These are phyloP conservation scores for Leccinum subrobustum DNA, from an alignment of 1,284 basidiomycete genomes.

Conservation along the genomic window DNA sequence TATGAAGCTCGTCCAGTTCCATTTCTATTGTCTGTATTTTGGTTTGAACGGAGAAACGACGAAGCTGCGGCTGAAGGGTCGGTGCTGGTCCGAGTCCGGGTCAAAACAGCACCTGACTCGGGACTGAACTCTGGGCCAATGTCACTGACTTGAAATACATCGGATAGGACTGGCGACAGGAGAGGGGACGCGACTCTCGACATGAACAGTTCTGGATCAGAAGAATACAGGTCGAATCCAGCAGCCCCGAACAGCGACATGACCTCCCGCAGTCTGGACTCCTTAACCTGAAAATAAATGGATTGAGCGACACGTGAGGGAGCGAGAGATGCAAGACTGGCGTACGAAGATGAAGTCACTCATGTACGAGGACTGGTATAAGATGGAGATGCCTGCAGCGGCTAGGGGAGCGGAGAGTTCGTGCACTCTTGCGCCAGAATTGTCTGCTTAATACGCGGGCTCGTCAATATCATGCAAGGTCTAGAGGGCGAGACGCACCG, in stretches of 20 bases:
- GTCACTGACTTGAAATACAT: constrained; percentile 41
- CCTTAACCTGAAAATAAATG: constrained; percentile 52
- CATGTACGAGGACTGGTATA: constrained; percentile 85
- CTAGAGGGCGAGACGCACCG: constrained; percentile 40
- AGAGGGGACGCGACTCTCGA: constrained; percentile 38
- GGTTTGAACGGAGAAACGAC: constrained; percentile 23
- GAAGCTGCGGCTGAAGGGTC: constrained; percentile 34
- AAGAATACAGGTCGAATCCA: constrained; percentile 70
- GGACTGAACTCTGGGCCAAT: constrained; percentile 36
- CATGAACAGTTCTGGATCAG: constrained; percentile 45
- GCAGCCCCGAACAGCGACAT: constrained; percentile 57
- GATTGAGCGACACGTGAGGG: constrained; percentile 4
- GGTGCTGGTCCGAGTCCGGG: constrained; percentile 41
- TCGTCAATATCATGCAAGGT: constrained; percentile 5
- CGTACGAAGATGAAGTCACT: constrained; percentile 82
- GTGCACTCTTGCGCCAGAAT: constrained; percentile 70
- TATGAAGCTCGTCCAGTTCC: constrained; percentile 6
- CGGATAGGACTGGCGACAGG: constrained; percentile 34
- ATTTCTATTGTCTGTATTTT: constrained; percentile 8
- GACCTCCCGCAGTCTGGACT: constrained; percentile 59
- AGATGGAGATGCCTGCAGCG: constrained; percentile 76
- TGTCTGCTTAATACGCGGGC: constrained; percentile 42
- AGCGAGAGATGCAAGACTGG: constrained; percentile 5
- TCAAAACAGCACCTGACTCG: constrained; percentile 43
- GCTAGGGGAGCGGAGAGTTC: constrained; percentile 79